These are phyloP conservation scores for Russula lepida DNA, from an alignment of 768 basidiomycete species.

Conservation along the genomic window DNA sequence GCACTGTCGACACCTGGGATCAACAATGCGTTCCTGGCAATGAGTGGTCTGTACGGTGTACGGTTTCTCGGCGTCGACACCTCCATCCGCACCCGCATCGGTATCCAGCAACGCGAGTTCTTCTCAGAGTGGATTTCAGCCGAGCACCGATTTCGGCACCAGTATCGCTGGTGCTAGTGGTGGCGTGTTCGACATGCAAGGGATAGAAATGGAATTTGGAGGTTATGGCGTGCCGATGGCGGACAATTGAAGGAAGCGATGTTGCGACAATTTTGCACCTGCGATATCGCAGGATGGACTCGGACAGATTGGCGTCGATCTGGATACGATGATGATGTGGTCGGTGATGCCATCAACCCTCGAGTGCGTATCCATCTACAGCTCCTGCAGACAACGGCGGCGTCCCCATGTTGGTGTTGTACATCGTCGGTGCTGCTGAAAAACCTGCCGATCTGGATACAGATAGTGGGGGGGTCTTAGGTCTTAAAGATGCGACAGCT, in stretches of 20 bases:
- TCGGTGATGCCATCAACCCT: constrained; percentile 15
- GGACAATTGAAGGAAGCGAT: constrained; percentile 9
- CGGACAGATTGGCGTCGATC: constrained; percentile 20
- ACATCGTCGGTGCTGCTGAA: background rate
- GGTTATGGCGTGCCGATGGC: constrained; percentile 2
- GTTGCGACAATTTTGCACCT: constrained; percentile 2
- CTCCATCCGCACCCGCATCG: background rate
- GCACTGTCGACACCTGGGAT: background rate
- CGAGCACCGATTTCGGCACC: background rate
- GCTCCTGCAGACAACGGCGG: too few species aligned
- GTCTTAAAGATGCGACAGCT: background rate
- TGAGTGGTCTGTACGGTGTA: too few species aligned
- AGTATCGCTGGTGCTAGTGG: background rate
- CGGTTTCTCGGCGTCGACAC: background rate
- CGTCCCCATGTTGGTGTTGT: too few species aligned
- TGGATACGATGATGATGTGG: constrained; percentile 22
- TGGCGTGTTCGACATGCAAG: constrained; percentile 1
- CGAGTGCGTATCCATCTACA: constrained; percentile 15
- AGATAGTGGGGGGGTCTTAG: background rate
- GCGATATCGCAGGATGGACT: constrained; percentile 12
- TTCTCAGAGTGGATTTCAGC: background rate
- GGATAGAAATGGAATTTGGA: constrained; percentile 11
- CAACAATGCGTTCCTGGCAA: background rate
- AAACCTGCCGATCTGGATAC: background rate
- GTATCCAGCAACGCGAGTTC: constrained; percentile 1